Evolutionary conservation across 2,329 filamentous ascomycete species (phyloP), one percentile per base, ranked within the genome.

Genomic region (Aureobasidium pullulans): DNA sequence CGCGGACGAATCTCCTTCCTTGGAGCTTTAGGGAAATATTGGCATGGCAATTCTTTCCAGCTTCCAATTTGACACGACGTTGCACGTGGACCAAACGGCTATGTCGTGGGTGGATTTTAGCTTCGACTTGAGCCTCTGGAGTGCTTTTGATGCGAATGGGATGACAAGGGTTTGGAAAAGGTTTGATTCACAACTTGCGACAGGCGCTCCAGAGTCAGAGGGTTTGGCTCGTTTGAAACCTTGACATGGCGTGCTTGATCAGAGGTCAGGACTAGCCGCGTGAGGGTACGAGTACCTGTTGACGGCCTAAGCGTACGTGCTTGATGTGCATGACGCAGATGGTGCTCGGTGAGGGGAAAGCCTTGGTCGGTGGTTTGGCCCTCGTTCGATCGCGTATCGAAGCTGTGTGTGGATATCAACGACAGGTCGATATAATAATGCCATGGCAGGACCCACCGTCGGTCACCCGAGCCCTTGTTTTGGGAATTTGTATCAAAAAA

Each of bases 211-310:
- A 34, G 28, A 16, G 19, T 10, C 13, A n/a, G 52, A 44, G 16
- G 31, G 40, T 56, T 44, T 44, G 39, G 40, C 16, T 52, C 39
- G 40, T 44, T 29, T 56, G 52, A 46, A 56, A 56, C 52, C 52
- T 56, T 46, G 52, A 46, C 52, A 56, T 56, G 52, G 52, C 52
- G 52, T 56, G 52, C 52, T 56, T 36, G 34, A 52, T 11, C 36
- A 52, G 48, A 40, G 19, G 48, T 40, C 15, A 52, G 15, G 48
- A 40, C 8, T 40, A 40, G 48, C 48, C 48, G 48, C 23, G 46
- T 16, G 46, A 23, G 31, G 16, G 46, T 31, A 23, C 19, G 48
- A 39, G 48, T 39, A 40, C 48, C 48, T 52, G 36, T 52, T 40
- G 48, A 4, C 48, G 48, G 48, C 48, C 48, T 52, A 23, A 52